Base-by-base conservation (phyloP, 2,329 filamentous ascomycete species). In the Aureobasidium namibiae region DNA sequence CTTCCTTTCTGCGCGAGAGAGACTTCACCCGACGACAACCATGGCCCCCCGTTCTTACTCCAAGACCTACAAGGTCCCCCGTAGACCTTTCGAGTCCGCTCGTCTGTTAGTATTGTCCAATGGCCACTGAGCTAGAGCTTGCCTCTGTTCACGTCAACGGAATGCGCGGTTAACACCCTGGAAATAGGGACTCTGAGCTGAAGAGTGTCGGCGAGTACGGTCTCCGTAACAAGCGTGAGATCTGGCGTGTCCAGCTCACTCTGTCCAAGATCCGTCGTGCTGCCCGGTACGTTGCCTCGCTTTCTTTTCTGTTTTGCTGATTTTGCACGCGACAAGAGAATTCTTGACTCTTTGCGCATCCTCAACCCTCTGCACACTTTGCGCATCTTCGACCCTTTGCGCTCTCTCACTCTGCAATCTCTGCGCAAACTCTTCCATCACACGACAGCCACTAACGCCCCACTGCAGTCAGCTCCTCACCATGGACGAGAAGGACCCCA, bases 201-300 rank as follows among this genome's bases (percentile, higher is more conserved):
- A 99, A 99, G 89, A 88, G 94, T 80, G 92, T 99, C 75, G 94
- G 94, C 82, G 94, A 99, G 84, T 99, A 95, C 85, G 94, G 94
- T 82, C 90, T 99, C 74, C 90, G 92, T 82, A 99, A 99, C 86
- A 99, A 99, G 91, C 92, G 94, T 85, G 94, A 99, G 86, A 94
- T 99, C 77, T 99, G 94, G 94, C 91, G 94, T 81, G 94, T 99
- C 81, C 88, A 90, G 86, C 88, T 99, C 80, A 96, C 92, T 75
- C 88, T 99, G 76, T 97, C 94, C 83, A 97, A 97, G 88, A 99
- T 99, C 75, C 94, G 94, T 92, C 94, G 94, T 96, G 94, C 94
- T 88, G 94, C 94, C 78, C 94, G 94, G 92, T 96, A 89, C 74
- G 86, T 71, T 18, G 13, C 5, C 10, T 5, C 31, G n/a, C 23